Base-by-base conservation (phyloP, 805 yeast genomes). In the Tetrapisispora phaffii region DNA sequence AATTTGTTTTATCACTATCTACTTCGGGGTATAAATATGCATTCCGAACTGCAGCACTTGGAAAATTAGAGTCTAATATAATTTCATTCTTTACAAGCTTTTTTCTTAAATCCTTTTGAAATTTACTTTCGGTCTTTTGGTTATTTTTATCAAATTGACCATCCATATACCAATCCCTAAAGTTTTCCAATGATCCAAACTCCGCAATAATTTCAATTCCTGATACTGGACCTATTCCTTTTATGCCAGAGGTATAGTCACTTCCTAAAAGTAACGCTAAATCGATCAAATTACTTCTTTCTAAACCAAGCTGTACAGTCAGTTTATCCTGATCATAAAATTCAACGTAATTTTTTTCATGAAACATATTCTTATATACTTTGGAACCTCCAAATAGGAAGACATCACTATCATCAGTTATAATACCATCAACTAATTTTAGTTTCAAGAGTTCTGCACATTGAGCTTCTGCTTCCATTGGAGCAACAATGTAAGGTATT, bases 381-480 rank as follows among this genome's bases (percentile, higher is more conserved):
- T 68, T 71, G 44, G 77, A 77, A 1, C 96, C 96, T 0, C 97
- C 97, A 69, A 93, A 93, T 32, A 93, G 63, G 54, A 93, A 93
- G 41, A 95, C 88, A 73, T 93, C 99, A 52, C 96, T 86, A 69
- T 93, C 99, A 65, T 93, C 99, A 0, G 98, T 93, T 21, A 93
- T 81, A 6, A 93, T 82, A 0, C 98, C 99, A 63, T 93, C 97
- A 4, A 90, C 96, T 17, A 93, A 68, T 0, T 75, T 77, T 20
- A 88, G 62, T n/a, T 63, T 58, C 34, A 78, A 63, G 7, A 93
- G 65, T 51, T 82, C 85, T 0, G 96, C 96, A 66, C 99, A 93
- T 58, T 93, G 98, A 0, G 98, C 97, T 66, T 93, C 99, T 1
- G 98, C 98, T 65, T 93, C 99, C 89, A 87, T 87, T 1, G 98